Percentiles rank a stretch among this genome's conserved stretches.
phyloP scores from a whole-genome alignment of 345 rosid species.

The Eucalyptus viminalis region DNA sequence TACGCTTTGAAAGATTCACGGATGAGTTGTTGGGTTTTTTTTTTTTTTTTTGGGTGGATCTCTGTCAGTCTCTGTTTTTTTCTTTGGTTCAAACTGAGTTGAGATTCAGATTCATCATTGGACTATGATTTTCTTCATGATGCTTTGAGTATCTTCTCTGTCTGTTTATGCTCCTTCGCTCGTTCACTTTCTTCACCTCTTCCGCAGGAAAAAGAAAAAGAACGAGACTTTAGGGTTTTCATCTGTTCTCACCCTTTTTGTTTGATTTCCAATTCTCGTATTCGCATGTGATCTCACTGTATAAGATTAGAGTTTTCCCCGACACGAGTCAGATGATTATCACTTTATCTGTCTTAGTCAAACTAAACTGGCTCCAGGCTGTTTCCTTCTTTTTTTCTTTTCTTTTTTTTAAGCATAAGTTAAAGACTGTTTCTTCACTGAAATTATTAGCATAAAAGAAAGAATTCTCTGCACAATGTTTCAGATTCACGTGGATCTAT shows the following conservation, averaged over 20 bases:
- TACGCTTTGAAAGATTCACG: conserved; percentile 4
- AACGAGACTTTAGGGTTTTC: neutral
- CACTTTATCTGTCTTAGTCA: neutral
- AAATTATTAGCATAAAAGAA: neutral
- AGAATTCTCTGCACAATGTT: neutral
- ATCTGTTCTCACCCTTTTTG: neutral
- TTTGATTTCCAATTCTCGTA: neutral
- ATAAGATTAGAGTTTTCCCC: neutral
- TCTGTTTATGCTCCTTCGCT: conserved; percentile 16
- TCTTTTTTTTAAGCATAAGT: neutral
- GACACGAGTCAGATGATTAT: neutral
- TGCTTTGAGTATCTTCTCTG: conserved; percentile 32
- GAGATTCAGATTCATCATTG: conserved; percentile 6
- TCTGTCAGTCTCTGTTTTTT: conserved; percentile 21
- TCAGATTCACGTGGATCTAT: neutral
- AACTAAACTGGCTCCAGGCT: neutral
- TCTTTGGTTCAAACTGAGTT: neutral
- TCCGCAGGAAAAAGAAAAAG: neutral
- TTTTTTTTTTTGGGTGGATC: neutral
- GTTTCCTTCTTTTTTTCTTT: neutral
- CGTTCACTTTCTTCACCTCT: neutral
- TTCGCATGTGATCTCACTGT: neutral
- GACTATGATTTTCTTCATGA: conserved; percentile 8
- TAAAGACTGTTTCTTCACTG: neutral
- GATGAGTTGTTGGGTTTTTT: neutral